Base-by-base conservation (phyloP, 2,329 filamentous ascomycete species). In the Cercospora janseana region DNA sequence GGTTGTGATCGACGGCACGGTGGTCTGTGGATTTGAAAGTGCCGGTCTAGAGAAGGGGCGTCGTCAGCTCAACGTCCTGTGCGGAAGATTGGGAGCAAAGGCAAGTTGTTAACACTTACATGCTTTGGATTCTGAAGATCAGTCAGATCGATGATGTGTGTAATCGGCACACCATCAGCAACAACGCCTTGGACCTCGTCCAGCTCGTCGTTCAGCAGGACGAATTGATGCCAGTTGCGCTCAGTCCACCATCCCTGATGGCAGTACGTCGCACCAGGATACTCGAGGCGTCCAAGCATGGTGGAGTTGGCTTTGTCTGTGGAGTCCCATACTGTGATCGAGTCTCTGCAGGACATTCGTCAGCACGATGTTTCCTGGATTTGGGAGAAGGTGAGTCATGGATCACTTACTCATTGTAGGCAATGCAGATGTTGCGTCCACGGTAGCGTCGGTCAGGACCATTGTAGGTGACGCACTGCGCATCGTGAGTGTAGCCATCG, bases 401-500 rank as follows among this genome's bases (percentile, higher is more conserved):
- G n/a, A n/a, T n/a, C n/a, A 13, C 23, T n/a, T 8, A 13, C 55
- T 75, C 74, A 63, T 77, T 76, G 70, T 75, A 77, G 26, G 71
- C 71, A 64, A 74, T 75, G 68, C 76, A 79, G 54, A 79, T 75
- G 18, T 78, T 73, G 2, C 65, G 64, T 8, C 70, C 73, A 7
- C 63, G 57, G 64, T 75, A 78, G 20, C 66, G 57, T 37, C 62
- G 61, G 50, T 77, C 70, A 1, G 75, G 75, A 3, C 76, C 75
- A 4, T 66, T 69, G 67, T 77, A 76, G 44, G 73, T 70, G 26
- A 80, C 65, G 63, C 78, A 80, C 64, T 53, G 76, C 4, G 78
- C 77, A 55, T 80, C 78, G 63, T 80, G 78, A n/a, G 79, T 76
- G 61, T 80, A 80, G 40, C 76, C 77, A 60, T 79, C 78, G 13